Evolutionary conservation across 2,329 filamentous ascomycete species (phyloP).

Genomic region (Botrytis cinerea): DNA sequence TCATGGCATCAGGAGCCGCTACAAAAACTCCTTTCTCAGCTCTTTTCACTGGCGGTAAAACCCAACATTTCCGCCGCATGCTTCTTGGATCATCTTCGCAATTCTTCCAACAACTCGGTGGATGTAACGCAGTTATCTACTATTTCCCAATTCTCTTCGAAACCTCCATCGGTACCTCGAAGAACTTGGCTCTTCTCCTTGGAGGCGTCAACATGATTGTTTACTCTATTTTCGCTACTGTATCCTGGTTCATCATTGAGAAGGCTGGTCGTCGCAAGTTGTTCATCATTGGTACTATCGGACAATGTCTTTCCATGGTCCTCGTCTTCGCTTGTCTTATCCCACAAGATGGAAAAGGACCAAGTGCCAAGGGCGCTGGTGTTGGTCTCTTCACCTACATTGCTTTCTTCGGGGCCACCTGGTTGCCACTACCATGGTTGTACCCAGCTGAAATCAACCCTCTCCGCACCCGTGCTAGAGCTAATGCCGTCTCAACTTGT

Average conservation of each 20-base stretch:
- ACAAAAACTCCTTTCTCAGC: constrained; percentile 43
- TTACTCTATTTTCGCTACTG: constrained; percentile 55
- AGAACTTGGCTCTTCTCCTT: constrained; percentile 54
- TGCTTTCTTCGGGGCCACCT: constrained; percentile 60
- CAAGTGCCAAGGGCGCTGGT: constrained; percentile 44
- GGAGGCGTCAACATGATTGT: constrained; percentile 58
- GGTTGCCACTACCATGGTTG: constrained; percentile 63
- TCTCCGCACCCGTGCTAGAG: constrained; percentile 60
- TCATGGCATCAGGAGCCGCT: constrained; percentile 43
- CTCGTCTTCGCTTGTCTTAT: constrained; percentile 49
- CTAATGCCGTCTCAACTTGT: constrained; percentile 64
- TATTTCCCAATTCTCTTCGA: constrained; percentile 55
- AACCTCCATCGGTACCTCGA: constrained; percentile 48
- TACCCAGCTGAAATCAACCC: constrained; percentile 64
- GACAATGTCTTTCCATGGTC: constrained; percentile 67
- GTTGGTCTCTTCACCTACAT: constrained; percentile 64
- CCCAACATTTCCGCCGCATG: constrained; percentile 56
- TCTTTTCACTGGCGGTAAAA: constrained; percentile 54
- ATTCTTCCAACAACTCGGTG: constrained; percentile 55
- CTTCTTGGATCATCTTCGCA: constrained; percentile 53
- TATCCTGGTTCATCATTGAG: constrained; percentile 54
- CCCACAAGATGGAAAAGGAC: constrained; percentile 34
- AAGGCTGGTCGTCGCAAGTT: constrained; percentile 68
- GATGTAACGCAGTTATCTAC: constrained; percentile 50
- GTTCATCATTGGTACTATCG: constrained; percentile 69